A percentile compares a stretch with the other conserved stretches of the same genome.
These are phyloP conservation scores for Aaosphaeria arxii DNA, from an alignment of 2,329 filamentous ascomycete genomes.

Conservation along the genomic window DNA sequence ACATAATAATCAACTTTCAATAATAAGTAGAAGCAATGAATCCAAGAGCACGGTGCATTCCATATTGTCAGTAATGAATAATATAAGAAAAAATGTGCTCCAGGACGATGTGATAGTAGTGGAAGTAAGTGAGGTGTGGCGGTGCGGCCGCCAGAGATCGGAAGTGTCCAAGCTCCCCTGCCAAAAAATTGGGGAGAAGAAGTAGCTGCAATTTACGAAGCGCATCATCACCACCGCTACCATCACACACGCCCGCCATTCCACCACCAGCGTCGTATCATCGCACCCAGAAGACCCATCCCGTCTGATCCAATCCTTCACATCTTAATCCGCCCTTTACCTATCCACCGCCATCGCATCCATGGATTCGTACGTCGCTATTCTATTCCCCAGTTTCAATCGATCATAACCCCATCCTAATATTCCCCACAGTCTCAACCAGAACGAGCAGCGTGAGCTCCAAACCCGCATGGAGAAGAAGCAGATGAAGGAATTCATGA, in stretches of 20 bases:
- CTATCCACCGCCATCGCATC: neutral
- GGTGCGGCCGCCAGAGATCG: neutral
- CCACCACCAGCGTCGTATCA: neutral
- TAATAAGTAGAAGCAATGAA: no score
- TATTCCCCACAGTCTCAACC: conserved; percentile 58
- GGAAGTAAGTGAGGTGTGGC: neutral
- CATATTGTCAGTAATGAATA: no score
- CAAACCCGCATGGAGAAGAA: conserved; percentile 93
- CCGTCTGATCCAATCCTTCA: neutral
- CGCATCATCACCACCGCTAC: no score
- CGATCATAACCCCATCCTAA: conserved; percentile 2
- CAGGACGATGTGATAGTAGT: no score
- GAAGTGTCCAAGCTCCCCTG: neutral
- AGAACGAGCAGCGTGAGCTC: conserved; percentile 85
- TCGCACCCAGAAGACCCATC: neutral
- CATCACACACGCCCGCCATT: no score
- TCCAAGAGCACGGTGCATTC: no score
- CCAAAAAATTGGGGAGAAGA: neutral
- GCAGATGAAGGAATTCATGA: conserved; percentile 99
- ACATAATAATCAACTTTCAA: no score
- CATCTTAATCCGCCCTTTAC: no score
- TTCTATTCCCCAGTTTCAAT: neutral
- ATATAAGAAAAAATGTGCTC: no score
- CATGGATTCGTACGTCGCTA: conserved; percentile 37
- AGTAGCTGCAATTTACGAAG: no score